Evolutionary conservation across 495 filamentous ascomycete genomes (phyloP).

Genomic region (Umbilicaria muhlenbergii): DNA sequence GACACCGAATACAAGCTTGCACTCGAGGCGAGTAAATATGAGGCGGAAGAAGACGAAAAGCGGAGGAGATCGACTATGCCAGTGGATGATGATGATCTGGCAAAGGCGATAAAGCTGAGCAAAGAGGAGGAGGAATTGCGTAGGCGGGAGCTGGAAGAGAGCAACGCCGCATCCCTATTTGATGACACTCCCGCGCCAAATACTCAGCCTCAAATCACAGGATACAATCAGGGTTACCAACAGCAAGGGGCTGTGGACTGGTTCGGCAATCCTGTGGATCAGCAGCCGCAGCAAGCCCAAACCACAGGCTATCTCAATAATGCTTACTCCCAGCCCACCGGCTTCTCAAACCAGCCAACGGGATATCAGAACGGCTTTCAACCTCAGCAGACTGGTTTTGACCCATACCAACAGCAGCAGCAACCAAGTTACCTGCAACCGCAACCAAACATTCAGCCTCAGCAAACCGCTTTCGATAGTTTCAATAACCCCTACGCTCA

Average conservation of each 20-base stretch:
- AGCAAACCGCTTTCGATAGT: conserved; percentile 53
- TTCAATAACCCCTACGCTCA: conserved; percentile 53
- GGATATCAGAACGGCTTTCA: conserved; percentile 53
- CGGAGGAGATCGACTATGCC: conserved; percentile 34
- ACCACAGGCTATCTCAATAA: conserved; percentile 75
- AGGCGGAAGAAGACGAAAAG: conserved; percentile 84
- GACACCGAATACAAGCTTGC: conserved; percentile 87
- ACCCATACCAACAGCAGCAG: conserved; percentile 39
- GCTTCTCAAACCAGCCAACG: conserved; percentile 45
- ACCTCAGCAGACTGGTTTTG: conserved; percentile 44
- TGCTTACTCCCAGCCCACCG: conserved; percentile 62
- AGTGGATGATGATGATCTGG: conserved; percentile 60
- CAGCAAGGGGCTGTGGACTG: conserved; percentile 92
- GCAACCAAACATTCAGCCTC: conserved; percentile 42
- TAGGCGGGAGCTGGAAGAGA: conserved; percentile 77
- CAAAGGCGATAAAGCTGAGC: conserved; percentile 91
- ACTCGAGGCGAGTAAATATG: conserved; percentile 88
- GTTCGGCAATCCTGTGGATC: conserved; percentile 82
- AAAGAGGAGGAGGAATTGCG: conserved; percentile 87
- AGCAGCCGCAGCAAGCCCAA: conserved; percentile 52
- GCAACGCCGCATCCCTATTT: conserved; percentile 73
- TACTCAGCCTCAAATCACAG: conserved; percentile 55
- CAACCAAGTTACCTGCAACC: conserved; percentile 37
- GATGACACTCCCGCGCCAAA: conserved; percentile 57
- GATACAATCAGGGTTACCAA: conserved; percentile 91